Evolutionary conservation across 2,329 filamentous ascomycete genomes (phyloP).

Genomic region (Zymoseptoria crescenta): DNA sequence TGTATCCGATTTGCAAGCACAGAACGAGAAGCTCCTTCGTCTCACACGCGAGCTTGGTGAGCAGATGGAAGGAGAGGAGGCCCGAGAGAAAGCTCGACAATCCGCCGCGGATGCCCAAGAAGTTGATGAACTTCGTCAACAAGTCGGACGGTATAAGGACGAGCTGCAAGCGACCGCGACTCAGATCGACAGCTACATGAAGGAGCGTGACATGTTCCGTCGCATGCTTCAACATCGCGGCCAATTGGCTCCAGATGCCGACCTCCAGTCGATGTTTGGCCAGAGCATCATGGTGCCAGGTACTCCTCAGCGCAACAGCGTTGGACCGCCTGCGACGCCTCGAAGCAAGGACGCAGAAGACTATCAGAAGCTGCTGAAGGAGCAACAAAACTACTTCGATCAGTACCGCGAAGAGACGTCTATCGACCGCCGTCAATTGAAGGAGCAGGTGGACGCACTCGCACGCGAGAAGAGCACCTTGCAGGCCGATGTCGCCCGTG

Average conservation of each 20-base stretch:
- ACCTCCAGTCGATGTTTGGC: constrained; percentile 62
- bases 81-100: constrained; percentile 51
- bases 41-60: constrained; percentile 79
- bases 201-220: constrained; percentile 95
- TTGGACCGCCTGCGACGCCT: constrained; percentile 37
- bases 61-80: constrained; percentile 85
- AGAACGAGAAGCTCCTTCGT: constrained; percentile 76
- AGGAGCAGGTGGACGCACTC: constrained; percentile 74
- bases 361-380: constrained; percentile 70
- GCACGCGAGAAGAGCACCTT: constrained; percentile 74
- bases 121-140: constrained; percentile 63
- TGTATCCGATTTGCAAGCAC: constrained; percentile 73
- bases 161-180: constrained; percentile 75
- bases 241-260: constrained; percentile 50
- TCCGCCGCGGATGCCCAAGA: constrained; percentile 52
- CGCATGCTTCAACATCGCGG: constrained; percentile 78
- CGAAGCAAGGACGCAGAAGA: constrained; percentile 55
- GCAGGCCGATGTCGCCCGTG: constrained; percentile 71
- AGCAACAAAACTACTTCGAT: constrained; percentile 85
- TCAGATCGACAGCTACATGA: constrained; percentile 85
- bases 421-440: constrained; percentile 71
- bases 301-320: constrained; percentile 37
- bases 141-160: constrained; percentile 72
- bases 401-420: constrained; percentile 78
- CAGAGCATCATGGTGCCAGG: constrained; percentile 52